Evolutionary conservation across 345 rosid species (phyloP).

Genomic region (Euphorbia lathyris): DNA sequence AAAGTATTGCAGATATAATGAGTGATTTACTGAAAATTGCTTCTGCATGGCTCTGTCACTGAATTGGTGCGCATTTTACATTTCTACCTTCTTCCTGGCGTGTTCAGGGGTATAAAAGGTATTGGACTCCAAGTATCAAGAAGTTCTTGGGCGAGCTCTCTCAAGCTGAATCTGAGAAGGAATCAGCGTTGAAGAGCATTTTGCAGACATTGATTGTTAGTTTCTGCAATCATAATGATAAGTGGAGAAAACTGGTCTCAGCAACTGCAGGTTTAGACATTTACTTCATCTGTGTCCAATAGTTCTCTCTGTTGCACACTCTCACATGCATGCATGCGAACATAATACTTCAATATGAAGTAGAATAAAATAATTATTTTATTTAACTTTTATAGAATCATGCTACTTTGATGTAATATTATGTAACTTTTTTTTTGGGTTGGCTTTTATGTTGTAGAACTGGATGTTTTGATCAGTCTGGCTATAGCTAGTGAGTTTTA

Average conservation of each 20-base stretch:
- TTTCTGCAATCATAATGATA: slow-evolving; percentile 71
- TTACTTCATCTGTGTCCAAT: slow-evolving; percentile 11
- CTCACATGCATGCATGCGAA: neutral
- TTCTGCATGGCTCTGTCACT: neutral
- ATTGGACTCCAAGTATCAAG: slow-evolving; percentile 87
- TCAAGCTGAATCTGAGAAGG: slow-evolving; percentile 82
- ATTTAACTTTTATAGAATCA: too few relatives aligned
- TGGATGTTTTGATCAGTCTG: slow-evolving; percentile 86
- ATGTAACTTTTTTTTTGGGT: slow-evolving; percentile 9
- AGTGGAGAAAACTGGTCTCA: slow-evolving; percentile 80
- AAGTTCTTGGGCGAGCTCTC: slow-evolving; percentile 60
- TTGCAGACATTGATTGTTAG: slow-evolving; percentile 65
- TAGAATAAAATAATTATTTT: too few relatives aligned
- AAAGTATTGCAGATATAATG: slow-evolving; percentile 8
- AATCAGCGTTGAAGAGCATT: slow-evolving; percentile 67
- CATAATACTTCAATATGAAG: neutral
- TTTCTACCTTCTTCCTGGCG: slow-evolving; percentile 4
- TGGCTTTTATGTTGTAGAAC: slow-evolving; percentile 53
- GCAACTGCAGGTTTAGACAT: slow-evolving; percentile 59
- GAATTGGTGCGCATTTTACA: neutral
- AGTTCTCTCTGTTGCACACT: neutral
- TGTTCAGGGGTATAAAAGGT: slow-evolving; percentile 79
- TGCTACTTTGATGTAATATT: neutral
- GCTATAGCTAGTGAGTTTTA: slow-evolving; percentile 82
- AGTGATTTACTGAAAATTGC: neutral